Conservation (phyloP, 2,329 filamentous ascomycete species). For the Dothistroma septosporum region DNA sequence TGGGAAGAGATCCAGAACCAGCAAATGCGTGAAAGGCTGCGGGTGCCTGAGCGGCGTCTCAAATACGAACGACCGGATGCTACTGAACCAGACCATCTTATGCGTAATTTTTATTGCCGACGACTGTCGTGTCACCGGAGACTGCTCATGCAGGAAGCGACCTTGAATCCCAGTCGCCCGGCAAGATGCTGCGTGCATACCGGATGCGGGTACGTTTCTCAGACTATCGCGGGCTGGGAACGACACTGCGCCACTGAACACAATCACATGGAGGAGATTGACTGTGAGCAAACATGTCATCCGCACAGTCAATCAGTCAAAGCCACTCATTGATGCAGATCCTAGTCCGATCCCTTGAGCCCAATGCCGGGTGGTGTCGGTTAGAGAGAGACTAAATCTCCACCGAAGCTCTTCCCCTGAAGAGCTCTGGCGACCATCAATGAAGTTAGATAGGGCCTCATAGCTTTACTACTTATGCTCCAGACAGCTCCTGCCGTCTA, state of each 20-base stretch:
- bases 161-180: conserved; percentile 9
- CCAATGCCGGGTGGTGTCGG: background rate
- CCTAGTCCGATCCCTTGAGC: background rate
- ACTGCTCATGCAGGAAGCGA: conserved; percentile 11
- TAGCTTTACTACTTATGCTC: background rate
- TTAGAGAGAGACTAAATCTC: background rate
- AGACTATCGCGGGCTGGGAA: conserved; percentile 15
- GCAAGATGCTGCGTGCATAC: conserved; percentile 16
- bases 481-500: background rate
- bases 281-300: background rate
- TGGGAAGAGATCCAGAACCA: background rate
- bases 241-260: conserved; percentile 8
- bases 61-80: background rate
- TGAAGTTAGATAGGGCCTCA: background rate
- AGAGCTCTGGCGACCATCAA: background rate
- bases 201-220: conserved; percentile 17
- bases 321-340: background rate
- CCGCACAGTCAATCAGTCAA: background rate
- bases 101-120: conserved; percentile 13
- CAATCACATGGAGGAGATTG: background rate
- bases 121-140: conserved; percentile 12
- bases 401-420: background rate
- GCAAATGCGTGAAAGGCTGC: background rate
- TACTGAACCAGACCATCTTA: background rate
- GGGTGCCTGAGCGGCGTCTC: conserved; percentile 1